These are phyloP conservation scores for Eucalyptus grandis DNA, from an alignment of 345 rosid species.

Conservation along the genomic window DNA sequence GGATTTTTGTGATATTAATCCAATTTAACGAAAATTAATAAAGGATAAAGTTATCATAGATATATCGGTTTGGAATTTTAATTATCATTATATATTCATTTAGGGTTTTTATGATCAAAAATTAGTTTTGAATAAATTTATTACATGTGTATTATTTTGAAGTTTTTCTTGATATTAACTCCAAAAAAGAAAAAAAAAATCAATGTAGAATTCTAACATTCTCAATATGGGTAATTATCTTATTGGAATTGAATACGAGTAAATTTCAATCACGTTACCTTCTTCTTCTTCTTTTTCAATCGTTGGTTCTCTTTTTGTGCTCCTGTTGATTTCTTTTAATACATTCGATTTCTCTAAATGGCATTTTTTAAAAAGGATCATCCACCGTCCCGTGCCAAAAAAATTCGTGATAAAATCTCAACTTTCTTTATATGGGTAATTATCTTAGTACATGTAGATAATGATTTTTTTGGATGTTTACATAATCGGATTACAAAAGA, in stretches of 20 bases:
- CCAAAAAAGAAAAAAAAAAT: background rate
- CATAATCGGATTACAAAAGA: background rate
- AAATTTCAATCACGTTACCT: background rate
- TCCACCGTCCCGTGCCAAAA: background rate
- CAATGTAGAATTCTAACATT: background rate
- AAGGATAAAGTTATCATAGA: no score
- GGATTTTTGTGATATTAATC: no score
- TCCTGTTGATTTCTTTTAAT: background rate
- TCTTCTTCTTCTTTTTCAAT: background rate
- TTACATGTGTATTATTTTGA: no score
- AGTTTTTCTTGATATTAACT: background rate
- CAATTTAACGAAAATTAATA: no score
- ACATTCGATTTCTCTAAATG: background rate
- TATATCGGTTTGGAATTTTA: no score
- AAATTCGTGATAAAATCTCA: background rate
- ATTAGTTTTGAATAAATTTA: no score
- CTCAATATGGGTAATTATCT: background rate
- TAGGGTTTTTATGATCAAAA: no score
- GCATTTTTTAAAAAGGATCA: background rate
- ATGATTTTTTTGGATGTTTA: background rate
- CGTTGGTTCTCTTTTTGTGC: background rate
- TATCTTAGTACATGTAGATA: background rate
- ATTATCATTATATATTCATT: no score
- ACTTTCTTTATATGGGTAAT: background rate
- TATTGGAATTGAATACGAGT: background rate